These are phyloP conservation scores for Cladosporium sp. DNA, from an alignment of 2,329 filamentous ascomycete species.

Conservation along the genomic window DNA sequence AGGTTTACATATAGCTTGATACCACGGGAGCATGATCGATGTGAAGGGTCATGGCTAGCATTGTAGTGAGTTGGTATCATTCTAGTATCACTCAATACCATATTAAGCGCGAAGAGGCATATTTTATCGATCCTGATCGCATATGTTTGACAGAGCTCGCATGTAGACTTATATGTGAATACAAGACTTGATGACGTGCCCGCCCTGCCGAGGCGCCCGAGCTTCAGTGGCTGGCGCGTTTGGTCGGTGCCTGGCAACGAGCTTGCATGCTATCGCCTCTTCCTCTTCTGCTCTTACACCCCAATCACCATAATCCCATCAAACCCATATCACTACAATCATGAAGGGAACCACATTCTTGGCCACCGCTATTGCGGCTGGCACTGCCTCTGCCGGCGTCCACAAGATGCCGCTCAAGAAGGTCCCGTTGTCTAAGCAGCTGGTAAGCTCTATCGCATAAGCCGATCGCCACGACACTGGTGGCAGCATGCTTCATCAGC, in stretches of 20 bases:
- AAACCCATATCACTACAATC: conserved; percentile 16
- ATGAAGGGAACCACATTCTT: conserved; percentile 87
- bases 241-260: background rate
- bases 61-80: too few species aligned
- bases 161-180: too few species aligned
- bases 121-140: too few species aligned
- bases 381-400: conserved; percentile 72
- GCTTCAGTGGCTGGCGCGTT: conserved; percentile 1
- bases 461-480: background rate
- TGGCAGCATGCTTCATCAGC: conserved; percentile 55
- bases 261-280: background rate
- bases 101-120: too few species aligned
- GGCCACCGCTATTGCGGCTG: conserved; percentile 69
- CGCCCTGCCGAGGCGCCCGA: background rate
- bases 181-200: background rate
- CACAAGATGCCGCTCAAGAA: conserved; percentile 94
- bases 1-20: background rate
- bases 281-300: background rate
- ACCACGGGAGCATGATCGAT: too few species aligned
- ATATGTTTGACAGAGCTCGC: too few species aligned
- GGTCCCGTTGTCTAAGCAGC: conserved; percentile 84
- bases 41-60: too few species aligned
- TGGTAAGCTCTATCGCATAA: conserved; percentile 58
- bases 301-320: conserved; percentile 3
- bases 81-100: too few species aligned